Conservation (phyloP, 2,329 filamentous ascomycete species). For the Didymella sp. region DNA sequence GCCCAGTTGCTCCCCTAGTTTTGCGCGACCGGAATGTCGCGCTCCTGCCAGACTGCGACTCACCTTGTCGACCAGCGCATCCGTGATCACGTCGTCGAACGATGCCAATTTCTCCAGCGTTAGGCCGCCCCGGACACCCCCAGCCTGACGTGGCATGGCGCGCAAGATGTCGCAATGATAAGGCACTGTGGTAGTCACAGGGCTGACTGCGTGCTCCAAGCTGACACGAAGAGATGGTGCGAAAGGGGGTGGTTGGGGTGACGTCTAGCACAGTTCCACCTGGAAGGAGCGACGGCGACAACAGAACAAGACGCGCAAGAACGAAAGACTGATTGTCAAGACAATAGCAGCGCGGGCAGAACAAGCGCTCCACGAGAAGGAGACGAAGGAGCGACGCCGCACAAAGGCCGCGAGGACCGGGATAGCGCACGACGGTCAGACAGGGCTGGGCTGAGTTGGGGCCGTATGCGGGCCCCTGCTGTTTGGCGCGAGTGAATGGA, state of each 20-base stretch:
- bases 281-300: slow-evolving; percentile 18
- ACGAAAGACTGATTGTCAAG: slow-evolving; percentile 27
- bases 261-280: slow-evolving; percentile 38
- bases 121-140: slow-evolving; percentile 72
- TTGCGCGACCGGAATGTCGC: slow-evolving; percentile 22
- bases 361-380: slow-evolving; percentile 2
- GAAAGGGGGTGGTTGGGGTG: slow-evolving; percentile 41
- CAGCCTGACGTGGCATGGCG: slow-evolving; percentile 54
- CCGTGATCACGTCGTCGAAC: slow-evolving; percentile 95
- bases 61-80: slow-evolving; percentile 94
- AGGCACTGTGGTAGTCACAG: slow-evolving; percentile 1
- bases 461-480: slow-evolving; percentile 1
- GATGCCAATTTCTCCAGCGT: slow-evolving; percentile 86
- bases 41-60: slow-evolving; percentile 43
- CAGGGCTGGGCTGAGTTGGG: slow-evolving; percentile 26
- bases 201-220: slow-evolving; percentile 1
- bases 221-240: slow-evolving; percentile 3
- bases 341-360: slow-evolving; percentile 19
- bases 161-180: slow-evolving; percentile 16
- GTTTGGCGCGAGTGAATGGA: slow-evolving; percentile 19
- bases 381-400: slow-evolving; percentile 29
- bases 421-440: slow-evolving; percentile 30
- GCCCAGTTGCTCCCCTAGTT: slow-evolving; percentile 9
- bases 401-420: slow-evolving; percentile 28
- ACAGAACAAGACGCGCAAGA: slow-evolving; percentile 21